Conservation (phyloP, 768 basidiomycete genomes). For the Mycena rosella region DNA sequence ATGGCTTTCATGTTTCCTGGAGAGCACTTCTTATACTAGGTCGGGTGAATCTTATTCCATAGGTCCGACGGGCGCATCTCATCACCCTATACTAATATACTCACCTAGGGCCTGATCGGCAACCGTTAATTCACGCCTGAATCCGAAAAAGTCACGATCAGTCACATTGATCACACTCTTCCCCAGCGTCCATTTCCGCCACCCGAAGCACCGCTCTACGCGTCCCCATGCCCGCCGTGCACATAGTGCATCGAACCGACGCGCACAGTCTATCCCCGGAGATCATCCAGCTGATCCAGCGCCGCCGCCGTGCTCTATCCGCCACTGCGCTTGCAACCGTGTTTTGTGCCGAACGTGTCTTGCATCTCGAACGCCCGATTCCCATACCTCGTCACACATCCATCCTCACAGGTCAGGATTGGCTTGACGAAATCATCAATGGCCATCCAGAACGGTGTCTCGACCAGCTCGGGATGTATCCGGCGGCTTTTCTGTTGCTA, state of each 20-base stretch:
- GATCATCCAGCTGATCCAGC: no score
- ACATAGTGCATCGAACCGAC: neutral
- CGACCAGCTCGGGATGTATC: constrained; percentile 14
- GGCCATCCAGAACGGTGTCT: constrained; percentile 28
- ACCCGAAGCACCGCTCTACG: neutral
- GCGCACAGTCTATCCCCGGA: neutral
- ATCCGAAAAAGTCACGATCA: constrained; percentile 4
- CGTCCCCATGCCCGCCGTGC: neutral
- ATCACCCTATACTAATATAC: no score
- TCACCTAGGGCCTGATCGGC: constrained; percentile 6
- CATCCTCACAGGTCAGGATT: no score
- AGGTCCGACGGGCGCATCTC: no score
- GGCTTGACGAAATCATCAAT: constrained; percentile 28
- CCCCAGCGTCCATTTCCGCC: neutral
- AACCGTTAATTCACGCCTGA: no score
- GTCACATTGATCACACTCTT: constrained; percentile 3
- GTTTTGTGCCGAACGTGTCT: no score
- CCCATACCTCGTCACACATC: no score
- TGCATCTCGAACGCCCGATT: neutral
- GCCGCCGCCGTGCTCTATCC: no score
- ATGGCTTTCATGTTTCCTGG: no score
- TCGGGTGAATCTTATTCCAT: no score
- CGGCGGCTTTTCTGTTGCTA: neutral
- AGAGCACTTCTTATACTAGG: no score
- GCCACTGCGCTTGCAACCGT: no score